Conservation (phyloP, 257 asterid species). For the Ligustrum vulgare region DNA sequence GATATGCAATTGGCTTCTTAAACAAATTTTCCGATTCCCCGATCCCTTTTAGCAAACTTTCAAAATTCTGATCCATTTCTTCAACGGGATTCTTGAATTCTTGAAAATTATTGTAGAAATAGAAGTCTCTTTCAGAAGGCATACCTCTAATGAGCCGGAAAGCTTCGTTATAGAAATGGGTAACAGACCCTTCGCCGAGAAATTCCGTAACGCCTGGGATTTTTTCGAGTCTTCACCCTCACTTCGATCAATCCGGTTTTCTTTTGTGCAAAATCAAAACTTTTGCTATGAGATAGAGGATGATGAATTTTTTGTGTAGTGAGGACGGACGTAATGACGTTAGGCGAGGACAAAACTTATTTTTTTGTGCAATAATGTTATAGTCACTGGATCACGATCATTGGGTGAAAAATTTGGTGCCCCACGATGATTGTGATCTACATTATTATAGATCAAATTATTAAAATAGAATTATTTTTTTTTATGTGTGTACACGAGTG, state of each 20-base stretch:
- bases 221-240: slow-evolving; percentile 43
- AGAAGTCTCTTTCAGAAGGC: slow-evolving; percentile 71
- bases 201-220: slow-evolving; percentile 41
- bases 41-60: slow-evolving; percentile 35
- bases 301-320: no score
- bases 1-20: slow-evolving; percentile 53
- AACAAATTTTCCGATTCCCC: slow-evolving; percentile 58
- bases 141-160: slow-evolving; percentile 70
- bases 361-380: no score
- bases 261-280: neutral
- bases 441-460: no score
- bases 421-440: no score
- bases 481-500: no score
- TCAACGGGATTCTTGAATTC: slow-evolving; percentile 66
- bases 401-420: no score
- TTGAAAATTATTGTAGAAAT: slow-evolving; percentile 76
- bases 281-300: slow-evolving; percentile 2
- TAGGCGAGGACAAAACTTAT: no score
- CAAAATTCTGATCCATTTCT: slow-evolving; percentile 51
- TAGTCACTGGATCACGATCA: no score
- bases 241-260: slow-evolving; percentile 43
- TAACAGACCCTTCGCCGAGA: slow-evolving; percentile 46
- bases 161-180: slow-evolving; percentile 63
- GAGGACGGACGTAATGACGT: no score
- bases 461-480: no score